These are phyloP conservation scores for Eucalyptus grandis DNA, from an alignment of 345 rosid genomes.

Conservation along the genomic window DNA sequence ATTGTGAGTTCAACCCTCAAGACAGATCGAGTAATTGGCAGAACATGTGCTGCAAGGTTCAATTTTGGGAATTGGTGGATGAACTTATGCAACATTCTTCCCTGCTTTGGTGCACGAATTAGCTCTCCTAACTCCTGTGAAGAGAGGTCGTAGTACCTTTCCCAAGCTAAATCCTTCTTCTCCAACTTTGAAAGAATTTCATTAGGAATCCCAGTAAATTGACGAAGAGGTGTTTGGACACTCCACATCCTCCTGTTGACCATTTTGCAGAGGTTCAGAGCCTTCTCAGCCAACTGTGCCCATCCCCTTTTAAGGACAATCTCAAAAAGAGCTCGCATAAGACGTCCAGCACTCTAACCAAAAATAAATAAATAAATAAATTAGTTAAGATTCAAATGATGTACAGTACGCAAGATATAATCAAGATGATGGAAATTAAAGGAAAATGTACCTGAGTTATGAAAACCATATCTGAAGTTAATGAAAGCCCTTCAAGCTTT, in stretches of 20 bases:
- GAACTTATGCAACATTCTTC: constrained; percentile 73
- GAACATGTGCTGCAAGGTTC: constrained; percentile 76
- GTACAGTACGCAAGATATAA: neutral
- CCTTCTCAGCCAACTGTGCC: constrained; percentile 93
- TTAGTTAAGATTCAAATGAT: neutral
- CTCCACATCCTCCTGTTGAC: constrained; percentile 95
- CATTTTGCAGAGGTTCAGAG: constrained; percentile 88
- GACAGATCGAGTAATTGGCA: constrained; percentile 83
- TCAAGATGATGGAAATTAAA: neutral
- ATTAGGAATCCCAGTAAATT: constrained; percentile 72
- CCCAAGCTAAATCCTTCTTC: constrained; percentile 98
- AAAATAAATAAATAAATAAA: neutral
- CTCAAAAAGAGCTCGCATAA: constrained; percentile 85
- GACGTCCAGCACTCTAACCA: constrained; percentile 83
- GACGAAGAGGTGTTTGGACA: constrained; percentile 92
- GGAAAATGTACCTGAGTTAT: constrained; percentile 65
- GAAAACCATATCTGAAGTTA: constrained; percentile 90
- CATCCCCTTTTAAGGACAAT: constrained; percentile 92
- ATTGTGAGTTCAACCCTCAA: constrained; percentile 82
- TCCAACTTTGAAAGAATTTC: constrained; percentile 81
- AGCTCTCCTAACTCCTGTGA: constrained; percentile 93
- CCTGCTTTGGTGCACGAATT: constrained; percentile 77
- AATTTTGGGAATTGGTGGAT: constrained; percentile 91
- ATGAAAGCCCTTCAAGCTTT: constrained; percentile 93
- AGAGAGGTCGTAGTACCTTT: constrained; percentile 85